phyloP scores from a whole-genome alignment of 1,139 yeast species.

The Kodamaea suecica region DNA sequence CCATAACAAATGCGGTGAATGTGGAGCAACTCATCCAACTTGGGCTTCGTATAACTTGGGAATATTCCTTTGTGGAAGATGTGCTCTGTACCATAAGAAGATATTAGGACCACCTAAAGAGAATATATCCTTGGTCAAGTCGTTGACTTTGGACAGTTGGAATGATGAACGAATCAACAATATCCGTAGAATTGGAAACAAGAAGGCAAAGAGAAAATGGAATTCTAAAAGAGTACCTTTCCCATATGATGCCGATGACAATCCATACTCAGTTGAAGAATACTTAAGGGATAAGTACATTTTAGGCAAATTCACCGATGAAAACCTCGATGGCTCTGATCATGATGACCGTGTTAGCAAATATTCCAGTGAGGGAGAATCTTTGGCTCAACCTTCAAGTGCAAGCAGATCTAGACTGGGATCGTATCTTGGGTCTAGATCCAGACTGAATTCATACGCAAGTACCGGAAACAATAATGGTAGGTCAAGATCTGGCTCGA shows the following conservation, averaged over 20 bases:
- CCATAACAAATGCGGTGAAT: constrained; percentile 71
- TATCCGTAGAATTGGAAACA: constrained; percentile 64
- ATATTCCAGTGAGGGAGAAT: constrained; percentile 15
- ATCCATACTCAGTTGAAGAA: constrained; percentile 39
- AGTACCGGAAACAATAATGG: constrained; percentile 4
- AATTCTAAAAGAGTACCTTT: constrained; percentile 60
- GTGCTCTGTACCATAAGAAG: constrained; percentile 76
- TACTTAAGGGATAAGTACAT: constrained; percentile 56
- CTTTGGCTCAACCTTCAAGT: constrained; percentile 3
- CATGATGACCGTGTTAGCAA: constrained; percentile 21
- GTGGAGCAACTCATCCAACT: constrained; percentile 61
- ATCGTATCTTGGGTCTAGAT: constrained; percentile 9
- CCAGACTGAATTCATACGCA: constrained; percentile 9
- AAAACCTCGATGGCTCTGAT: constrained; percentile 22
- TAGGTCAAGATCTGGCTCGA: constrained; percentile 9
- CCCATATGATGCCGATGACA: constrained; percentile 68
- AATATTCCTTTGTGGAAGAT: constrained; percentile 69
- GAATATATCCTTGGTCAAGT: constrained; percentile 65
- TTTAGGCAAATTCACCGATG: constrained; percentile 43
- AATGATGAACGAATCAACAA: constrained; percentile 55
- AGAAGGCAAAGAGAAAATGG: constrained; percentile 61
- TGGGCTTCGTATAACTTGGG: constrained; percentile 55
- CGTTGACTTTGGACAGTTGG: constrained; percentile 83
- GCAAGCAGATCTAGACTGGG: constrained; percentile 21
- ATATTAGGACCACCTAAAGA: constrained; percentile 51